Evolutionary conservation across 768 basidiomycete species (phyloP), one percentile per base, ranked within the genome.

Genomic region (Boletus rufocinnamomeus): DNA sequence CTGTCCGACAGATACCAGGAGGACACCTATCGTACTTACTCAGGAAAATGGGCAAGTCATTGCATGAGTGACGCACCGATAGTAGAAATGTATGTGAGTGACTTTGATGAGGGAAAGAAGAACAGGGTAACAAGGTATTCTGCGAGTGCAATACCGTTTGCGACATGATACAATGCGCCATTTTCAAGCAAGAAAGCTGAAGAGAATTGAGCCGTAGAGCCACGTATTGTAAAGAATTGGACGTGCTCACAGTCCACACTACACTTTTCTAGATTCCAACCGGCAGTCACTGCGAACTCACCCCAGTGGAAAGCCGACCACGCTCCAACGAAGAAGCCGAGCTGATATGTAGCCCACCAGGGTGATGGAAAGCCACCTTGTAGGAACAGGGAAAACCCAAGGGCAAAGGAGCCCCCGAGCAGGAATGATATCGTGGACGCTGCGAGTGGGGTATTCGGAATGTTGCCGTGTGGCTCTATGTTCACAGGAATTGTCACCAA

Each of bases 101-200:
- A 64, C 73, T 93, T 95, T 58, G 76, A 78, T 2, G 76, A 76
- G 1, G 94, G 91, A 59, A 79, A 76, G 65, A 89, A 82, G 71
- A 87, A 89, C 11, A 85, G 74, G 0, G 82, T 85, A 40, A 90
- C 54, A 52, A 96, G 70, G 73, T 93, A 95, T 78, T 99, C 97
- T 11, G 79, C 21, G 3, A 98, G 57, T 0, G 94, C 97, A 47
- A 82, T 74, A 23, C 81, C 75, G 71, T 98, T 90, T 5, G 95
- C 95, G 48, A 89, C 67, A 66, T 94, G 93, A 73, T 99, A 99
- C 72, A 82, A 79, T 3, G 76, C 69, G 2, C 94, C 93, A 71
- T 98, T 98, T 64, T 98, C 91, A 32, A 99, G 80, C 6, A 99
- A 81, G 74, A 93, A 99, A 0, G 97, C 97, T 99, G 59, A 6